Base-by-base conservation (phyloP, 164 flowering plant genomes). In the Magnolia officinalis region DNA sequence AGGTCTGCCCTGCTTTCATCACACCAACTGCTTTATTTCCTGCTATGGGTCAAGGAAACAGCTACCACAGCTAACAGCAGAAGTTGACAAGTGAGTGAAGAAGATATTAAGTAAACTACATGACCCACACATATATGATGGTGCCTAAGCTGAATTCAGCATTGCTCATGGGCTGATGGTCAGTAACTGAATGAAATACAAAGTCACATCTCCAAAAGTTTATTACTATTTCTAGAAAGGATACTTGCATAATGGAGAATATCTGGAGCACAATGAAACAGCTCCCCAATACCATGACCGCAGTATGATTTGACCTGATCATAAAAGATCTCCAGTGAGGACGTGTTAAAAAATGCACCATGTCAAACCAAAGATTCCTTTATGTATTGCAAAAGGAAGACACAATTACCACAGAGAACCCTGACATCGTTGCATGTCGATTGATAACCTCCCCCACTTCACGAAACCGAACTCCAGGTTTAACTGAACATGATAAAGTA, bases 261-360 rank as follows among this genome's bases (percentile, higher is more conserved):
- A 81, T 92, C 90, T 76, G 99, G 99, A 55, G 99, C 98, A 82
- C 99, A 94, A 72, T 96, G 99, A 82, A 96, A 96, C 68, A 94
- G 93, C 86, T 94, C 98, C 73, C 98, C 99, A 80, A 96, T 91
- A 73, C 99, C 99, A 87, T 96, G 99, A 72, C 99, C 99, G 77
- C 97, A 91, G 78, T 89, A 89, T 75, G 99, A 91, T 86, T 86
- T 94, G 75, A 90, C 99, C 99, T 96, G 77, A 26, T 81, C 70
- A 37, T 7, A 76, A 16, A 77, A 79, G 45, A 78, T 63, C 37
- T 29, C 67, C 1, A 13, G 50, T 8, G 72, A 67, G 69, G 45
- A 69, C 7, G 63, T 10, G 19, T 11, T 10, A 24, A 10, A 63
- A 71, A 64, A 19, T 49, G 61, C 14, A 55, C 5, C 8, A 3